These are phyloP conservation scores for Xylariaceae sp. DNA, from an alignment of 2,329 filamentous ascomycete species.

Conservation along the genomic window DNA sequence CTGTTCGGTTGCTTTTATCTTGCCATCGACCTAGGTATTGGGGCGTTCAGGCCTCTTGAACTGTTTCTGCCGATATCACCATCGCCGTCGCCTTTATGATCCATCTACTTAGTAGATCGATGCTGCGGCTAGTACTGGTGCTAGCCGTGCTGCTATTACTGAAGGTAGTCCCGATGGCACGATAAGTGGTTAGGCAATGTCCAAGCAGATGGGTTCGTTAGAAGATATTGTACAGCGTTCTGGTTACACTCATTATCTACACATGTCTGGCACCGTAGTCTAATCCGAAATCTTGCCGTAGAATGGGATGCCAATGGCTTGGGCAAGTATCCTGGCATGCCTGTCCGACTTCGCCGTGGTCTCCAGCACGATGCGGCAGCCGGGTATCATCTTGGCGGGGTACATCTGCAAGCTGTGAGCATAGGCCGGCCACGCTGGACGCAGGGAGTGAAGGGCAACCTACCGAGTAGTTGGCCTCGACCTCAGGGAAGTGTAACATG, in stretches of 20 bases:
- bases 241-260: conserved; percentile 4
- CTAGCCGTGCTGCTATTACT: too few species aligned
- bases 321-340: conserved; percentile 71
- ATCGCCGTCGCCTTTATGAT: too few species aligned
- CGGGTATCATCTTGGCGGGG: conserved; percentile 67
- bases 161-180: too few species aligned
- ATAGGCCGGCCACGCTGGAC: not conserved
- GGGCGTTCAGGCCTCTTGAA: too few species aligned
- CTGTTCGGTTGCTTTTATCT: too few species aligned
- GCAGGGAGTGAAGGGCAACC: conserved; percentile 30
- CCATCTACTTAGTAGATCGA: too few species aligned
- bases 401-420: conserved; percentile 40
- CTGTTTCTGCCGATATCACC: too few species aligned
- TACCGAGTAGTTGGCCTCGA: conserved; percentile 92
- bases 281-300: conserved; percentile 57
- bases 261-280: conserved; percentile 1
- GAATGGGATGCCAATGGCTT: conserved; percentile 70
- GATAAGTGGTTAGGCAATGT: too few species aligned
- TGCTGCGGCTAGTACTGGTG: too few species aligned
- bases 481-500: conserved; percentile 81
- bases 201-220: too few species aligned
- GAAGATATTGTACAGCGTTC: conserved; percentile 22
- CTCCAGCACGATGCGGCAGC: conserved; percentile 74
- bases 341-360: conserved; percentile 79
- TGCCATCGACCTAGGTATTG: too few species aligned